A percentile compares a stretch with the other conserved stretches of the same genome.
Evolutionary conservation across 2,329 filamentous ascomycete species (phyloP).

Genomic region (Phialophora expanda): DNA sequence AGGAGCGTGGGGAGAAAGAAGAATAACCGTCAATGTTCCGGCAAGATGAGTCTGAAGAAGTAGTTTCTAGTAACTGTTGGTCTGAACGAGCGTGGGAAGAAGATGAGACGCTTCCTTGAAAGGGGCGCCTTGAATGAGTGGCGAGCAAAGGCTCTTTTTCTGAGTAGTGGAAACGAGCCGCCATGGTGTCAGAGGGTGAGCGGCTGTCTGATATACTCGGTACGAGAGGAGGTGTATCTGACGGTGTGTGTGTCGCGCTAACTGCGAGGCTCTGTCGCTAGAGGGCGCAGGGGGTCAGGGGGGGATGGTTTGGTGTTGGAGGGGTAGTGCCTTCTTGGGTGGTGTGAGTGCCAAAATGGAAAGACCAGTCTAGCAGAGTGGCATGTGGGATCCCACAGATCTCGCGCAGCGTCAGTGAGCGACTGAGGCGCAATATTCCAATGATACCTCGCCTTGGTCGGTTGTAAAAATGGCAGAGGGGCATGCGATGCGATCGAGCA

Average conservation of each 20-base stretch:
- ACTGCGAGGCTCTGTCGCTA: slow-evolving; percentile 18
- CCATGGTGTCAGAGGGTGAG: slow-evolving; percentile 23
- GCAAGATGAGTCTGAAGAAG: slow-evolving; percentile 4
- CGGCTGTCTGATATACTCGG: slow-evolving; percentile 20
- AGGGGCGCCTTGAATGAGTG: slow-evolving; percentile 26
- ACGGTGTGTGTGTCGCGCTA: slow-evolving; percentile 24
- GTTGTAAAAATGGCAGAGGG: background rate
- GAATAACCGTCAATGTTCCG: slow-evolving; percentile 8
- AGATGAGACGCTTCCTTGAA: slow-evolving; percentile 17
- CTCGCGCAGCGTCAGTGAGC: background rate
- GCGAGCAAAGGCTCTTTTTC: slow-evolving; percentile 30
- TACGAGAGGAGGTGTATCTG: slow-evolving; percentile 22
- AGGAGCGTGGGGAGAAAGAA: slow-evolving; percentile 20
- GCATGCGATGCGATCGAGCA: background rate
- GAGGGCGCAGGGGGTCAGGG: slow-evolving; percentile 17
- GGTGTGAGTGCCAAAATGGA: background rate
- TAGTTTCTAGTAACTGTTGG: slow-evolving; percentile 10
- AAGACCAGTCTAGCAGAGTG: background rate
- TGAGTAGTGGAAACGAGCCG: slow-evolving; percentile 9
- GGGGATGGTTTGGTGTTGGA: slow-evolving; percentile 2
- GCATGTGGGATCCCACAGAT: background rate
- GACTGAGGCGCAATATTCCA: background rate
- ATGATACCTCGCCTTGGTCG: background rate
- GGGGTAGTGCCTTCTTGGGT: background rate
- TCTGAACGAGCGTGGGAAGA: slow-evolving; percentile 19